phyloP scores from a whole-genome alignment of 176 grass and related monocot species.

The Otatea glauca region DNA sequence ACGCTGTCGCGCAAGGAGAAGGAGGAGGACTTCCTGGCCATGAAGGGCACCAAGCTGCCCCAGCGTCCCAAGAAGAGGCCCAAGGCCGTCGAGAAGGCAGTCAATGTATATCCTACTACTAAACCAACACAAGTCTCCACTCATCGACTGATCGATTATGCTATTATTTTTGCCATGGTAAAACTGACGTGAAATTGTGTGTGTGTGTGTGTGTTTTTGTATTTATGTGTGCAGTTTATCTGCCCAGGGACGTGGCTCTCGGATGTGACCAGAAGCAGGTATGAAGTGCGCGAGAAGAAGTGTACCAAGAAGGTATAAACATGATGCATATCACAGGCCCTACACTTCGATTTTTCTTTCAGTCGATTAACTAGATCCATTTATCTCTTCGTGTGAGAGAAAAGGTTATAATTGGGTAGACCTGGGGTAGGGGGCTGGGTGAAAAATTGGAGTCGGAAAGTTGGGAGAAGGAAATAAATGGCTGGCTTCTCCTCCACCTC shows the following conservation, averaged over 20 bases:
- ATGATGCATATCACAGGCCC: too few relatives aligned
- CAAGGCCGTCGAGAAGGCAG: conserved; percentile 63
- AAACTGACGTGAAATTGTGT: not conserved
- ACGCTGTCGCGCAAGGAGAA: conserved; percentile 80
- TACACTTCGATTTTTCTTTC: not conserved
- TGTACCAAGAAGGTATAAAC: conserved; percentile 70
- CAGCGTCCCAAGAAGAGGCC: conserved; percentile 72
- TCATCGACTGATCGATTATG: not conserved
- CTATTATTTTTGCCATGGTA: not conserved
- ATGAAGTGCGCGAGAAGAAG: conserved; percentile 90
- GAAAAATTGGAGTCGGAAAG: not conserved
- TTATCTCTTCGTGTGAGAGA: not conserved
- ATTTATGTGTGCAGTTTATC: conserved; percentile 39
- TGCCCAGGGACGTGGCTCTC: conserved; percentile 78
- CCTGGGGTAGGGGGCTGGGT: not conserved
- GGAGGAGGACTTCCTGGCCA: conserved; percentile 78
- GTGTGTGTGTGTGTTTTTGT: too few relatives aligned
- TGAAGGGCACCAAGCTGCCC: conserved; percentile 84
- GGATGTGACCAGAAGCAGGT: conserved; percentile 71
- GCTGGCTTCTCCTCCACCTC: not conserved
- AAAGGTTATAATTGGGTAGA: not conserved
- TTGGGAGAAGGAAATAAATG: not conserved
- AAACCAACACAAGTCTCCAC: not conserved
- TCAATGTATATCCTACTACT: conserved; percentile 45
- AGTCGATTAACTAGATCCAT: not conserved